These are phyloP conservation scores for Mortierella alpina DNA, from an alignment of 192 early-diverging fungal genomes.

Conservation along the genomic window DNA sequence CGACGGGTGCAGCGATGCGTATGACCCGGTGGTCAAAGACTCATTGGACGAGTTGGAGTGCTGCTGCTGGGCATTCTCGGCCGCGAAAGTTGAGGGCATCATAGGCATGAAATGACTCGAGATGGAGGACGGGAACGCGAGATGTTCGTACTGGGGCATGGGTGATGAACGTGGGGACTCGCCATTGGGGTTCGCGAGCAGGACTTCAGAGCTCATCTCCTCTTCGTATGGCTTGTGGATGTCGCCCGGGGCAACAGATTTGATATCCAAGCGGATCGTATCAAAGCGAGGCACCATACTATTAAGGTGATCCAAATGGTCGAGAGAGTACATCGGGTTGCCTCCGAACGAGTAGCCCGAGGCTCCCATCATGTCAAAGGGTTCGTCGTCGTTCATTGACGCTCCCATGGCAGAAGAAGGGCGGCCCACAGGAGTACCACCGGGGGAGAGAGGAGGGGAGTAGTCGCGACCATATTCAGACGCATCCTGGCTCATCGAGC, in stretches of 20 bases:
- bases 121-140: constrained; percentile 50
- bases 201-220: constrained; percentile 1
- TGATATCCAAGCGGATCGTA: constrained; percentile 46
- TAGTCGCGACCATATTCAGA: constrained; percentile 45
- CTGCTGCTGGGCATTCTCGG: background rate
- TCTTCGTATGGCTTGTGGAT: constrained; percentile 43
- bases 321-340: constrained; percentile 45
- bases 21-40: constrained; percentile 11
- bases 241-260: constrained; percentile 44
- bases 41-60: constrained; percentile 3
- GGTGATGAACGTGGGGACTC: constrained; percentile 46
- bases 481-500: constrained; percentile 32
- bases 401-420: constrained; percentile 25
- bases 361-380: constrained; percentile 47
- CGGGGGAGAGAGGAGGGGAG: constrained; percentile 43
- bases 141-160: constrained; percentile 48
- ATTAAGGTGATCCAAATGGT: constrained; percentile 38
- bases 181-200: constrained; percentile 40
- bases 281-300: constrained; percentile 45
- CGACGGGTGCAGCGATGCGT: constrained; percentile 2
- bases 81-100: constrained; percentile 19
- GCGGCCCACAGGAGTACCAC: constrained; percentile 20
- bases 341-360: constrained; percentile 39
- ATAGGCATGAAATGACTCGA: constrained; percentile 40
- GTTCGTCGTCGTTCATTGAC: constrained; percentile 47